Conservation (phyloP, 139 green algal genomes). For the Gonium pectorale region DNA sequence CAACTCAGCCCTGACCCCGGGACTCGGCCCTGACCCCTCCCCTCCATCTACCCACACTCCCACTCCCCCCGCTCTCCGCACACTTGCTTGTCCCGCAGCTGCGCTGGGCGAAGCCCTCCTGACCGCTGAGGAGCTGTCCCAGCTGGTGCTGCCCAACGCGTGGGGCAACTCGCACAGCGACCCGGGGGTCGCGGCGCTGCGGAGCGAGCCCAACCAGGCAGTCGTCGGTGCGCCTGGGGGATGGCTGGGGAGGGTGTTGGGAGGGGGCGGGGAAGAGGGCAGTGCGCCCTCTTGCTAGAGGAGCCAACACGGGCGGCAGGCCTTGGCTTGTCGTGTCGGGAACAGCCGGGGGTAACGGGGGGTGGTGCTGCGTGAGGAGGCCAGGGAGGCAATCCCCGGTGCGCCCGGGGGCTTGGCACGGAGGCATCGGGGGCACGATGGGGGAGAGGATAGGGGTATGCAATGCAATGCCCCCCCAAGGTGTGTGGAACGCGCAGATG, state of each 20-base stretch:
- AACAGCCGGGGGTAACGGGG: too few relatives aligned
- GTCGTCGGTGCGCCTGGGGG: conserved; percentile 31
- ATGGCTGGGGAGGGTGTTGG: background rate
- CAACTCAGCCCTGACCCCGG: background rate
- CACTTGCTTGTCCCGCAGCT: too few relatives aligned
- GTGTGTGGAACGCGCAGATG: too few relatives aligned
- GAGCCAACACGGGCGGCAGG: too few relatives aligned
- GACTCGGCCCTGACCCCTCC: background rate
- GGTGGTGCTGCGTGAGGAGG: too few relatives aligned
- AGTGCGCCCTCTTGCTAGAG: too few relatives aligned
- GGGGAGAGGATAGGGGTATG: too few relatives aligned
- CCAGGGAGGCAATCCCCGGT: too few relatives aligned
- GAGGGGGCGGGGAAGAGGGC: background rate
- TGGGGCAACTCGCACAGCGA: conserved; percentile 39
- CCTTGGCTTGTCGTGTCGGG: too few relatives aligned
- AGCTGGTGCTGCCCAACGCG: conserved; percentile 6
- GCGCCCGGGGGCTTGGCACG: too few relatives aligned
- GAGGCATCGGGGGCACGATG: too few relatives aligned
- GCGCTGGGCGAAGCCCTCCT: conserved; percentile 21
- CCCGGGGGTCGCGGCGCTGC: background rate
- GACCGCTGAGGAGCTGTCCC: background rate
- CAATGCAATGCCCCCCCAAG: too few relatives aligned
- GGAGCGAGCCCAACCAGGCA: conserved; percentile 16
- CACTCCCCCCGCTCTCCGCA: background rate
- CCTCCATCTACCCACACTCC: background rate